Percentiles rank a stretch among this genome's conserved stretches.
Evolutionary conservation across 257 asterid genomes (phyloP).

Genomic region (Leptodermis oblonga): DNA sequence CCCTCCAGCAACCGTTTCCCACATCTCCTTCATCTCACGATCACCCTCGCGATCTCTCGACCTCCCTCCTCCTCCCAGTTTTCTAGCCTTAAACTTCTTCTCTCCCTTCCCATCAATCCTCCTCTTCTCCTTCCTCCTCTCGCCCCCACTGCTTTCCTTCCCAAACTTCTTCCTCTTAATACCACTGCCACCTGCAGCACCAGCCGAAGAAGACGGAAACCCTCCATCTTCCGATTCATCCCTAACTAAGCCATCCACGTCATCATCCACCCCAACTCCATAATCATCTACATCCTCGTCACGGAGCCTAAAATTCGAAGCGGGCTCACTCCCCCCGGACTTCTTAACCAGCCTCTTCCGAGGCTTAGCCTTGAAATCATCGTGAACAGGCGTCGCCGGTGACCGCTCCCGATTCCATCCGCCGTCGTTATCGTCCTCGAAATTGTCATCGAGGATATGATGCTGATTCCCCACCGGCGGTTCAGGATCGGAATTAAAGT

Average conservation of each 20-base stretch:
- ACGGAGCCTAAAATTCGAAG: slow-evolving; percentile 41
- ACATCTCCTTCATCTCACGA: slow-evolving; percentile 92
- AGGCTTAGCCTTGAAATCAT: slow-evolving; percentile 58
- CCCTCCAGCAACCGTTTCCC: slow-evolving; percentile 83
- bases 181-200: slow-evolving; percentile 49
- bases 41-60: slow-evolving; percentile 65
- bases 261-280: slow-evolving; percentile 34
- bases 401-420: slow-evolving; percentile 55
- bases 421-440: slow-evolving; percentile 36
- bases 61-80: slow-evolving; percentile 52
- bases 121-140: slow-evolving; percentile 40
- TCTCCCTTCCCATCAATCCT: slow-evolving; percentile 44
- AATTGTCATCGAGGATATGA: slow-evolving; percentile 34
- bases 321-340: slow-evolving; percentile 35
- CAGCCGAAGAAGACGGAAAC: slow-evolving; percentile 33
- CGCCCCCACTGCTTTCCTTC: slow-evolving; percentile 39
- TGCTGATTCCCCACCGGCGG: slow-evolving; percentile 32
- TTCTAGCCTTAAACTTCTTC: slow-evolving; percentile 51
- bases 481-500: slow-evolving; percentile 62
- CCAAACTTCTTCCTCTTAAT: slow-evolving; percentile 54
- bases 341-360: slow-evolving; percentile 77
- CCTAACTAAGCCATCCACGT: slow-evolving; percentile 37
- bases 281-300: slow-evolving; percentile 50
- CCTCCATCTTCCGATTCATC: slow-evolving; percentile 59
- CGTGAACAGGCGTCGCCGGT: slow-evolving; percentile 63